A percentile compares a stretch with the other conserved stretches of the same genome.
Evolutionary conservation across 768 basidiomycete species (phyloP).

Genomic region (Russula ochroleuca): DNA sequence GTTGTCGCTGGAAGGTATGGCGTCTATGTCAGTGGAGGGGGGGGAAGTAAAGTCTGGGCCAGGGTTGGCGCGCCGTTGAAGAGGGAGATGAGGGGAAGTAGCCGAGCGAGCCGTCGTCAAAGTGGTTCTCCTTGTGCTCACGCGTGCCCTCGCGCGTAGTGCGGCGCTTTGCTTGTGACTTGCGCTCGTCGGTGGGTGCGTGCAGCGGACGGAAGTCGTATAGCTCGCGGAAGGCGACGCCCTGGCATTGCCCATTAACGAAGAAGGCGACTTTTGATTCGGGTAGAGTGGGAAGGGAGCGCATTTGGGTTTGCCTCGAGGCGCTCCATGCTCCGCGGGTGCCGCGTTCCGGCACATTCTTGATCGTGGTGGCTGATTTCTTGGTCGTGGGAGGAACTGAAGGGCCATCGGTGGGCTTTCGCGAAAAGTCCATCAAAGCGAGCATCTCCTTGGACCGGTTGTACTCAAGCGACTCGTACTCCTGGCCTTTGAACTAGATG

Average conservation of each 20-base stretch:
- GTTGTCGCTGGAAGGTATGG: conserved; percentile 42
- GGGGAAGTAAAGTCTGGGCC: conserved; percentile 83
- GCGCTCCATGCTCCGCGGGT: conserved; percentile 38
- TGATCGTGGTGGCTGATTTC: conserved; percentile 66
- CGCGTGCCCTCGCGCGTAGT: conserved; percentile 56
- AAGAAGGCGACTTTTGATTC: conserved; percentile 84
- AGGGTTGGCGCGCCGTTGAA: conserved; percentile 90
- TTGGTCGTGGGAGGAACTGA: conserved; percentile 55
- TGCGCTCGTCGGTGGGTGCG: conserved; percentile 54
- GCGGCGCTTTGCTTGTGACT: conserved; percentile 60
- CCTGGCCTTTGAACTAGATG: conserved; percentile 94
- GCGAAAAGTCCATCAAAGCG: conserved; percentile 66
- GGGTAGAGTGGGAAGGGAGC: conserved; percentile 63
- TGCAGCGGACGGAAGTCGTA: conserved; percentile 87
- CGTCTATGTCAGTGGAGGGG: conserved; percentile 78
- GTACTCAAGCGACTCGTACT: conserved; percentile 92
- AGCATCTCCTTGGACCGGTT: conserved; percentile 88
- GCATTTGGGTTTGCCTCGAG: conserved; percentile 38
- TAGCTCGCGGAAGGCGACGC: conserved; percentile 79
- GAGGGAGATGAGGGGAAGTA: conserved; percentile 93
- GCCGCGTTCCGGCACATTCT: conserved; percentile 56
- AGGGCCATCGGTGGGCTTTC: conserved; percentile 35
- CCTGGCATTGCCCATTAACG: conserved; percentile 83
- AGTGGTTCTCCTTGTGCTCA: conserved; percentile 75
- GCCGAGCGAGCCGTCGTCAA: conserved; percentile 92